These are phyloP conservation scores for Trametes polyzona DNA, from an alignment of 1,284 basidiomycete species.

Conservation along the genomic window DNA sequence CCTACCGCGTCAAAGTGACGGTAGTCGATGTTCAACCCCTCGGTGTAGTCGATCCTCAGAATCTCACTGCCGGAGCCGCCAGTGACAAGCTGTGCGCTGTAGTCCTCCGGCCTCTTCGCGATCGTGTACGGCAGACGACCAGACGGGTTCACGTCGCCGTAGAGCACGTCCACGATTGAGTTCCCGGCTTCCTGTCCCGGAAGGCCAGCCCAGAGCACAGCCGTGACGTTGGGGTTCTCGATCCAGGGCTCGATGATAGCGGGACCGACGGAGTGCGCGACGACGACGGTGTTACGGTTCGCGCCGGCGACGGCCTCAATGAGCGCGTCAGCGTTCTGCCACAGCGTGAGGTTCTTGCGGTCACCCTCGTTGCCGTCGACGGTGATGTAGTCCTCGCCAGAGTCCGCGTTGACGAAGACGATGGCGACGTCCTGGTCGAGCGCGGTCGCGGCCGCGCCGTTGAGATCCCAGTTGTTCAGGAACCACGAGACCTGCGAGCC, in stretches of 20 bases:
- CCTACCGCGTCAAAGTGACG: conserved; percentile 73
- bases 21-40: conserved; percentile 78
- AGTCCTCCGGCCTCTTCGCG: conserved; percentile 69
- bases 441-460: conserved; percentile 54
- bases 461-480: conserved; percentile 69
- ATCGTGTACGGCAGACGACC: conserved; percentile 84
- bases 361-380: conserved; percentile 81
- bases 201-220: conserved; percentile 67
- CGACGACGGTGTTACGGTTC: conserved; percentile 82
- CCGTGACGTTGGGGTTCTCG: conserved; percentile 78
- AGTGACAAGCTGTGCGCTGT: conserved; percentile 61
- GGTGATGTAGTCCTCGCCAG: conserved; percentile 78
- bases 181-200: conserved; percentile 83
- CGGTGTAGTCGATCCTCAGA: conserved; percentile 64
- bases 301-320: conserved; percentile 60
- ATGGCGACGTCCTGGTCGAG: conserved; percentile 62
- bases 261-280: conserved; percentile 79
- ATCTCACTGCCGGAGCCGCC: conserved; percentile 45
- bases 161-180: conserved; percentile 73
- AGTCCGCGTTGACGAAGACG: conserved; percentile 76
- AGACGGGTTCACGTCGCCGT: conserved; percentile 72
- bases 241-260: conserved; percentile 79
- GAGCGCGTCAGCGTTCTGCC: conserved; percentile 75
- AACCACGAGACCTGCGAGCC: conserved; percentile 58
- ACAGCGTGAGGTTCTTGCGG: conserved; percentile 80